Base-by-base conservation (phyloP, 176 grass and related monocot species). In the Avena sativa region DNA sequence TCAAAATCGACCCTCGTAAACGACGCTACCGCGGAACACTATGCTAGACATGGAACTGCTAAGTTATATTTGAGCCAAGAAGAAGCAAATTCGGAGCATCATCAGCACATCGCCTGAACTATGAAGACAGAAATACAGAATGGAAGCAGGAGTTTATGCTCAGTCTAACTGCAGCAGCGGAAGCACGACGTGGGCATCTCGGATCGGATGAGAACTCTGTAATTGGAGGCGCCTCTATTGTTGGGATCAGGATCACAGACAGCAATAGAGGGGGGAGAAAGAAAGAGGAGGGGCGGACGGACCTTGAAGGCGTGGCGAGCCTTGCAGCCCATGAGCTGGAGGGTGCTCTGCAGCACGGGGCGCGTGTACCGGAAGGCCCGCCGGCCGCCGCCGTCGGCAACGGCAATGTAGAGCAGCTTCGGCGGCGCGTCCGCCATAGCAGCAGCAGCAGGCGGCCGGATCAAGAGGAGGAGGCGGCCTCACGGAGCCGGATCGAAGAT, bases 321-420 rank as follows among this genome's bases (percentile, higher is more conserved):
- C 80, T 99, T 99, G 92, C 97, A 99, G 9, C 97, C 97, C 97
- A 96, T 99, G 82, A 99, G 92, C 81, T 99, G 97, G 60, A 99
- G 92, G 51, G 97, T 93, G 94, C 97, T 91, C 89, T 99, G 97
- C 58, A 96, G 90, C 55, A 96, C 92, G 19, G 90, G 82, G 51
- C 97, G 90, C 26, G 94, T 94, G 92, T 99, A 96, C 53, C 97
- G 80, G 84, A 99, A 99, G 80, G 87, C 52, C 21, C 90, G 51
- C 15, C 90, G 76, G 15, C 68, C 84, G 8, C 34, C 86, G 20
- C 71, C 90, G 81, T 98, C 96, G 80, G 79, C 38, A 79, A 96
- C 87, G 36, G 92, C 97, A 87, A 99, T 90, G 91, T 99, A 94
- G 63, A 98, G 91, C 36, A 98, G 89, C 84, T 94, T 98, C 6